phyloP scores from a whole-genome alignment of 148 eudicot genomes.

The Silene uniflora region DNA sequence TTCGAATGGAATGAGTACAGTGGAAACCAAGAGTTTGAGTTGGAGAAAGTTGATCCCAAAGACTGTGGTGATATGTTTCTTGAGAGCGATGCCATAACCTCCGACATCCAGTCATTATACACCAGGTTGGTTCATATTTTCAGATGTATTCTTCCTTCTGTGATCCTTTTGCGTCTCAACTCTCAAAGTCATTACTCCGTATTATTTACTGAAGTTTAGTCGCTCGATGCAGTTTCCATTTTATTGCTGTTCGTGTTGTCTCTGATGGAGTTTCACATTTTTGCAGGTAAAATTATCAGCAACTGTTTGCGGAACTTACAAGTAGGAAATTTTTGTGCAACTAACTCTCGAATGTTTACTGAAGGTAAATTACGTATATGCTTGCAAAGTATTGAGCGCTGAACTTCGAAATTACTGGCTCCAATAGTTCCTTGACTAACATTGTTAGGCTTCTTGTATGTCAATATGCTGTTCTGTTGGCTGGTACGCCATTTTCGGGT shows the following conservation, averaged over 20 bases:
- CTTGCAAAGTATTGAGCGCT: neutral
- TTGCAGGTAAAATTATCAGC: neutral
- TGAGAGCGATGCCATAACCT: conserved; percentile 47
- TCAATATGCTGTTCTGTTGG: too few relatives aligned
- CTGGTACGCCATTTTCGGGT: too few relatives aligned
- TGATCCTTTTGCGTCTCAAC: neutral
- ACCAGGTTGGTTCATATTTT: conserved; percentile 47
- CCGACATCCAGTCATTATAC: conserved; percentile 54
- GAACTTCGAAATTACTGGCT: neutral
- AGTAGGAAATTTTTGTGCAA: too few relatives aligned
- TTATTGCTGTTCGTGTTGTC: neutral
- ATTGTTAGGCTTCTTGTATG: too few relatives aligned
- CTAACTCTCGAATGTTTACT: neutral
- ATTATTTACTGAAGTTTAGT: too few relatives aligned
- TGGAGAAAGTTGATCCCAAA: conserved; percentile 47
- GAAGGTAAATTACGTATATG: neutral
- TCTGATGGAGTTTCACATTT: neutral
- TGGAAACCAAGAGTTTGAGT: conserved; percentile 45
- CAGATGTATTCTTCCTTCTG: neutral
- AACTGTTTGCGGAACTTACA: neutral
- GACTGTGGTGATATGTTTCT: conserved; percentile 66
- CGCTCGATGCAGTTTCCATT: neutral
- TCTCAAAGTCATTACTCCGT: too few relatives aligned
- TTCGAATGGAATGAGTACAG: conserved; percentile 75
- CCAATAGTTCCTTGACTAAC: too few relatives aligned